A percentile compares a stretch with the other conserved stretches of the same genome.
phyloP scores from a whole-genome alignment of 2,329 filamentous ascomycete species.

The Beauveria brongniartii region DNA sequence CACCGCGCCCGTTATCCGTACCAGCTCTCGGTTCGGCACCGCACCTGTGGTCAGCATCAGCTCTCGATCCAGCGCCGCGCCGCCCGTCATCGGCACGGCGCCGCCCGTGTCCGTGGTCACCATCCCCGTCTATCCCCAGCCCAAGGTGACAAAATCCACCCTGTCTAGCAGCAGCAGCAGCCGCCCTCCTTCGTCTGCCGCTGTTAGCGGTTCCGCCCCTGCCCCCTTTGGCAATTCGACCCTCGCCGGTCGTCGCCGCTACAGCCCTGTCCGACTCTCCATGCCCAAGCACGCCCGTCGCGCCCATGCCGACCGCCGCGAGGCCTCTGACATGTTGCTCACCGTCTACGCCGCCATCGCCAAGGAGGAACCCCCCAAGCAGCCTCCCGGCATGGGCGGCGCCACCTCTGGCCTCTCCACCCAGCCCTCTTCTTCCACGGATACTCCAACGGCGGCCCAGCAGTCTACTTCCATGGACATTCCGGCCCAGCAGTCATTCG shows the following conservation, averaged over 20 bases:
- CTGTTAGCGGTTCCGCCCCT: background rate
- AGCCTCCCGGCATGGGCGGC: slow-evolving; percentile 26
- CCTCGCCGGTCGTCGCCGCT: background rate
- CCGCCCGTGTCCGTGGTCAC: background rate
- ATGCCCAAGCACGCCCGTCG: slow-evolving; percentile 3
- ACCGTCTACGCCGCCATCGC: slow-evolving; percentile 34
- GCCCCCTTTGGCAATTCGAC: background rate
- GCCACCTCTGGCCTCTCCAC: too few species aligned
- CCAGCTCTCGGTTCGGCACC: too few species aligned
- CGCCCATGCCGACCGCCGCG: slow-evolving; percentile 18
- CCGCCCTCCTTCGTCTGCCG: background rate
- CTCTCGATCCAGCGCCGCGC: too few species aligned
- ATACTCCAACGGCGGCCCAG: too few species aligned
- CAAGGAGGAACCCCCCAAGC: slow-evolving; percentile 20
- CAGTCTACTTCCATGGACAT: too few species aligned
- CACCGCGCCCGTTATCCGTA: too few species aligned
- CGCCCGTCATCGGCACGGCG: too few species aligned
- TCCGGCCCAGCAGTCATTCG: background rate
- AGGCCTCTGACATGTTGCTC: slow-evolving; percentile 26
- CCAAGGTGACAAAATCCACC: background rate
- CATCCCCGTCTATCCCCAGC: background rate
- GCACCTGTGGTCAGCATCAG: too few species aligned
- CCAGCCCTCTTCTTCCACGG: background rate
- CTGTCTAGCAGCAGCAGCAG: background rate
- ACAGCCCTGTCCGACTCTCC: background rate